These are phyloP conservation scores for Cladorrhinum sp. DNA, from an alignment of 2,329 filamentous ascomycete species.

Conservation along the genomic window DNA sequence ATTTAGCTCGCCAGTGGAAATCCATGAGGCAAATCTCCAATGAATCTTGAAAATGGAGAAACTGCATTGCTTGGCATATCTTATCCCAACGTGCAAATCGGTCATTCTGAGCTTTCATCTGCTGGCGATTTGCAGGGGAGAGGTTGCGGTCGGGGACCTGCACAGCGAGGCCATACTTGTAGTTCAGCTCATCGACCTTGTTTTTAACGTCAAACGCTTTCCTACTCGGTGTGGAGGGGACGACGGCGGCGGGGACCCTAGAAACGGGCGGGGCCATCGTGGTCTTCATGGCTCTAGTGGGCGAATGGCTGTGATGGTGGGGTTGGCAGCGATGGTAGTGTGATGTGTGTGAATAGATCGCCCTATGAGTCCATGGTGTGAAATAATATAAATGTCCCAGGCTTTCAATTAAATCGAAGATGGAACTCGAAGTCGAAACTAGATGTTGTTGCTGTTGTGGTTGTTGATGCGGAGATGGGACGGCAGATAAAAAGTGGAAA, in stretches of 20 bases:
- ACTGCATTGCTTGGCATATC: constrained; percentile 26
- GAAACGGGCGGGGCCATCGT: not conserved
- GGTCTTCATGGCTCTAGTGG: not conserved
- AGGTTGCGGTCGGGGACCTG: constrained; percentile 21
- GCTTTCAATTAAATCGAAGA: no score
- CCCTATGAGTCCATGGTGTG: no score
- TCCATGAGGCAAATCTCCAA: constrained; percentile 19
- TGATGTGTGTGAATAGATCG: not conserved
- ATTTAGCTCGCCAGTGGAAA: constrained; percentile 27
- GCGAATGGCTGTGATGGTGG: no score
- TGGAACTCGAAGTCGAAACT: no score
- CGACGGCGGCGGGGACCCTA: not conserved
- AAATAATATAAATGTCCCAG: no score
- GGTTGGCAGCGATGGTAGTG: not conserved
- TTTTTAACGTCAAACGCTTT: constrained; percentile 15
- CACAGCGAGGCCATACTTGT: constrained; percentile 29
- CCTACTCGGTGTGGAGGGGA: constrained; percentile 21
- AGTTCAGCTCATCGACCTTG: constrained; percentile 28
- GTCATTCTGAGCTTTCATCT: constrained; percentile 17
- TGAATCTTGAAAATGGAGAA: constrained; percentile 23
- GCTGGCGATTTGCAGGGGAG: constrained; percentile 22
- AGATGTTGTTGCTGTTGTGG: not conserved
- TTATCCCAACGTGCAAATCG: constrained; percentile 20
- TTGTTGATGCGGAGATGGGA: not conserved
- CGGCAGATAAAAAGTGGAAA: not conserved